phyloP scores from a whole-genome alignment of 345 rosid genomes.

The Citrus australasica region DNA sequence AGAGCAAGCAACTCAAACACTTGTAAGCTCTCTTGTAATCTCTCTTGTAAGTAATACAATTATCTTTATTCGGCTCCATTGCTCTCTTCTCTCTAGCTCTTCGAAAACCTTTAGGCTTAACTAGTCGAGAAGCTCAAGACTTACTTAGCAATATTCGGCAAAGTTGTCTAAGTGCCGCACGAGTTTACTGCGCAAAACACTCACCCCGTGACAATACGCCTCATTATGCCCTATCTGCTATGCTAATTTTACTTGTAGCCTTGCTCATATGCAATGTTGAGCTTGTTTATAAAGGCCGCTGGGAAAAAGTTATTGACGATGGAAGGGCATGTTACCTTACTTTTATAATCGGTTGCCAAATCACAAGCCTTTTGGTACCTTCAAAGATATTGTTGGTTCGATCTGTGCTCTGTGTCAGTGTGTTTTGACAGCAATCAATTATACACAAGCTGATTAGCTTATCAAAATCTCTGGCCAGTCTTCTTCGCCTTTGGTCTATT shows the following conservation, averaged over 20 bases:
- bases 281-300: not conserved
- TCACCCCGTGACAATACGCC: not conserved
- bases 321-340: not conserved
- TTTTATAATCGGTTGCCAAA: not conserved
- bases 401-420: not conserved
- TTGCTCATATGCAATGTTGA: not conserved
- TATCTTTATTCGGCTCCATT: too few relatives aligned
- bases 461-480: too few relatives aligned
- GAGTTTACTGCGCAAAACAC: rapidly evolving
- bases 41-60: too few relatives aligned
- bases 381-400: constrained; percentile 3
- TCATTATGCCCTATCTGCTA: not conserved
- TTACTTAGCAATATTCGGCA: too few relatives aligned
- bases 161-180: too few relatives aligned
- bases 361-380: not conserved
- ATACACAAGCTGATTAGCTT: too few relatives aligned
- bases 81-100: too few relatives aligned
- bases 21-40: too few relatives aligned
- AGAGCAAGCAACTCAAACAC: too few relatives aligned
- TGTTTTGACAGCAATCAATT: not conserved
- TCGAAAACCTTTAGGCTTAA: too few relatives aligned
- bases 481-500: too few relatives aligned
- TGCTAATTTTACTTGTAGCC: constrained; percentile 5
- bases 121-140: too few relatives aligned
- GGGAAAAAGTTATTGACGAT: not conserved